A percentile compares a stretch with the other conserved stretches of the same genome.
Conservation (phyloP, 129 eudicot species). For the carrot (Daucus carota) region DNA sequence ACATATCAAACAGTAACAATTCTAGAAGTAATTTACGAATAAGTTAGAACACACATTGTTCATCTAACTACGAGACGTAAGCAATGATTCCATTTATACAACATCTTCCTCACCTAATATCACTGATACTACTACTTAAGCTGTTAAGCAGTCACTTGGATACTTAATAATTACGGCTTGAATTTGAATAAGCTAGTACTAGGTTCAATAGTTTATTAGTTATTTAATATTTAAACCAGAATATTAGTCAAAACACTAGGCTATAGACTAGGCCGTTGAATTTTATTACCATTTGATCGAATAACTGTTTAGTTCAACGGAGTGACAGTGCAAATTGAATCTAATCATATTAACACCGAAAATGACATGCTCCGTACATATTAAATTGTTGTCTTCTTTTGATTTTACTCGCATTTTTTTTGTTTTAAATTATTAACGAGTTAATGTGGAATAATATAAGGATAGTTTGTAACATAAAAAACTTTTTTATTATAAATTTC, state of each 20-base stretch:
- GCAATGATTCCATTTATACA: slow-evolving; percentile 4
- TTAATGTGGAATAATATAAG: no score
- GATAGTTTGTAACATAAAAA: no score
- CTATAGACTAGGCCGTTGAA: slow-evolving; percentile 2
- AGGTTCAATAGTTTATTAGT: neutral
- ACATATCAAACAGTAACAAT: neutral
- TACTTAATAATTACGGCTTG: neutral
- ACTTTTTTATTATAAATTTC: no score
- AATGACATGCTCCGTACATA: neutral
- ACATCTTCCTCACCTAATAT: neutral
- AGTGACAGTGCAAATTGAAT: neutral
- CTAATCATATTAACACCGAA: neutral
- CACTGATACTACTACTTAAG: neutral
- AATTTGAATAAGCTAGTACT: no score
- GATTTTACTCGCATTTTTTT: no score
- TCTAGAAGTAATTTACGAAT: neutral
- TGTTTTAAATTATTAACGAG: no score
- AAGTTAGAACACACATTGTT: neutral
- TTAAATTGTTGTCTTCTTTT: no score
- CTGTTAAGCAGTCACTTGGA: neutral
- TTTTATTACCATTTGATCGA: neutral
- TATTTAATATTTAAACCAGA: neutral
- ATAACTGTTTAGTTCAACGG: neutral
- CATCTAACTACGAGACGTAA: neutral
- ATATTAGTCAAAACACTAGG: neutral